Evolutionary conservation across 768 basidiomycete genomes (phyloP).

Genomic region (Cyathus striatus): DNA sequence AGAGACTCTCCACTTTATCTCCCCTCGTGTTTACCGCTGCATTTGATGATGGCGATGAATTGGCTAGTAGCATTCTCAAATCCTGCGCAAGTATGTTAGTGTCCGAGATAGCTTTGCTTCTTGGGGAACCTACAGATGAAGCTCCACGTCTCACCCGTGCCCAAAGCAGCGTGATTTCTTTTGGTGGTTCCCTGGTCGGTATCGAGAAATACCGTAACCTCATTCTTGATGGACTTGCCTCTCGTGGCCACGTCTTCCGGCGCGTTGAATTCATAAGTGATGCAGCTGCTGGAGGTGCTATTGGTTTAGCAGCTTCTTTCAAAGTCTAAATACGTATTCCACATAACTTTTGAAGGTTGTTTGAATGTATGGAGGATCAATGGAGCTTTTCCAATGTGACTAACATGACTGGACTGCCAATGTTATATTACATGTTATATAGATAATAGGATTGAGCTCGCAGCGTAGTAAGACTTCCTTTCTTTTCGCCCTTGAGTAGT

Average conservation of each 20-base stretch:
- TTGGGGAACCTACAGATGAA: slow-evolving; percentile 29
- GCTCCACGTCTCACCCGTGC: slow-evolving; percentile 39
- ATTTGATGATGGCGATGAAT: slow-evolving; percentile 60
- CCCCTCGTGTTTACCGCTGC: slow-evolving; percentile 78
- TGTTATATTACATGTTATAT: too few relatives aligned
- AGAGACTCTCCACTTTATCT: slow-evolving; percentile 66
- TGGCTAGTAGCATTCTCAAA: slow-evolving; percentile 57
- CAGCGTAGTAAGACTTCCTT: too few relatives aligned
- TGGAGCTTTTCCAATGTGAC: too few relatives aligned
- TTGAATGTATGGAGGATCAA: too few relatives aligned
- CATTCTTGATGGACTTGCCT: slow-evolving; percentile 48
- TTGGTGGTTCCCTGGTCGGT: slow-evolving; percentile 76
- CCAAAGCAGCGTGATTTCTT: slow-evolving; percentile 56
- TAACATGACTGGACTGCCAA: too few relatives aligned
- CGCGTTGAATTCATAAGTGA: slow-evolving; percentile 67
- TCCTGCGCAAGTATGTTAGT: slow-evolving; percentile 51
- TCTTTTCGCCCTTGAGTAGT: too few relatives aligned
- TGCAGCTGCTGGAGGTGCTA: slow-evolving; percentile 61
- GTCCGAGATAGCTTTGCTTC: slow-evolving; percentile 50
- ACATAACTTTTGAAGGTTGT: background rate
- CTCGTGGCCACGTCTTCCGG: slow-evolving; percentile 58
- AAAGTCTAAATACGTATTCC: background rate
- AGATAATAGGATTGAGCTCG: too few relatives aligned
- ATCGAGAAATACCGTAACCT: slow-evolving; percentile 53
- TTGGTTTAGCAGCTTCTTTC: slow-evolving; percentile 39